Evolutionary conservation across 495 filamentous ascomycete species (phyloP).

Genomic region (Xylaria venustula): DNA sequence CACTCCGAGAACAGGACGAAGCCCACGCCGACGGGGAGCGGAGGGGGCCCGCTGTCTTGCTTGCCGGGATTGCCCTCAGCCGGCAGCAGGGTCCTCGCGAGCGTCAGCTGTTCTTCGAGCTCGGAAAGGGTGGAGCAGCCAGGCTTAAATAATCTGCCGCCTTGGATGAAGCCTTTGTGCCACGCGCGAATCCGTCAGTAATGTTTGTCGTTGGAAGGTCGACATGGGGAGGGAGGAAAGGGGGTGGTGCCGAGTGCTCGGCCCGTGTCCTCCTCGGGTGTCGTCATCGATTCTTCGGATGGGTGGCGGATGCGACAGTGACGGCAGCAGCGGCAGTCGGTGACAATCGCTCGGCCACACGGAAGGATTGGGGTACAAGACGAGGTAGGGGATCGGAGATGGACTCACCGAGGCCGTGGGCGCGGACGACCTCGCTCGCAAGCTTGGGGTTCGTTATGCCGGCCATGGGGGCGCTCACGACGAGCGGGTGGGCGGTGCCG

Average conservation of each 20-base stretch:
- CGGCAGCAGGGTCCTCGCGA: conserved; percentile 26
- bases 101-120: conserved; percentile 37
- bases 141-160: conserved; percentile 33
- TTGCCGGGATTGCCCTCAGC: conserved; percentile 19
- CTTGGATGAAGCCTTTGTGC: conserved; percentile 38
- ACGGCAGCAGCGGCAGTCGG: neutral
- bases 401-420: conserved; percentile 61
- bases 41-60: conserved; percentile 9
- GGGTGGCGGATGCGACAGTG: neutral
- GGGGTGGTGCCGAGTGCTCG: neutral
- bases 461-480: conserved; percentile 73
- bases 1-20: conserved; percentile 34
- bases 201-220: neutral
- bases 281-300: neutral
- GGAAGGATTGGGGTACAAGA: neutral
- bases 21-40: conserved; percentile 40
- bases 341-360: neutral
- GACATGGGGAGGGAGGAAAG: neutral
- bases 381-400: neutral
- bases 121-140: conserved; percentile 23
- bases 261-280: neutral
- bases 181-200: neutral
- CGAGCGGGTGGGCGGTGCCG: conserved; percentile 38
- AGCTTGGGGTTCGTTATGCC: conserved; percentile 61
- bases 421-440: conserved; percentile 61